Conservation (phyloP, 2,329 filamentous ascomycete species). For the Amesomyces nigricolor region DNA sequence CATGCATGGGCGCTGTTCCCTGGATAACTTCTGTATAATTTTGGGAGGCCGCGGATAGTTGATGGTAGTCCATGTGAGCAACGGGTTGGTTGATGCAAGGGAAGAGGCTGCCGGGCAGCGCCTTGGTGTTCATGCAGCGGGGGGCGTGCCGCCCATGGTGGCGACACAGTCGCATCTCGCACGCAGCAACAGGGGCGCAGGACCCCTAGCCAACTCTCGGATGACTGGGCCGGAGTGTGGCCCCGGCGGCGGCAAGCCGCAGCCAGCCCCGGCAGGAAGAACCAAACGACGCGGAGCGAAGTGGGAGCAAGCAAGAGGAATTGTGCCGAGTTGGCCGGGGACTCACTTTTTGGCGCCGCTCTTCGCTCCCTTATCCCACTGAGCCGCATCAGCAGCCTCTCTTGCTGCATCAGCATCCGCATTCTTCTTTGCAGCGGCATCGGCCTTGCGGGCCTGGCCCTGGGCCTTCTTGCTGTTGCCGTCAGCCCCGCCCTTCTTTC, state of each 20-base stretch:
- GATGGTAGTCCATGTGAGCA: background rate
- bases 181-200: background rate
- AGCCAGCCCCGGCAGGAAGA: background rate
- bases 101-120: background rate
- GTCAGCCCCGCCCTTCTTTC: constrained; percentile 69
- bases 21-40: background rate
- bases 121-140: constrained; percentile 5
- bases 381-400: constrained; percentile 60
- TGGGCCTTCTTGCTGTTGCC: constrained; percentile 77
- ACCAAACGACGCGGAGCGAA: background rate
- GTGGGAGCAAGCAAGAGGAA: background rate
- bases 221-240: background rate
- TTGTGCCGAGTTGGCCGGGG: background rate
- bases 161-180: constrained; percentile 1
- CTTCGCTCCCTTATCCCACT: constrained; percentile 87
- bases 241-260: constrained; percentile 7
- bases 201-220: background rate
- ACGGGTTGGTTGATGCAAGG: background rate
- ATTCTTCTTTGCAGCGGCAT: constrained; percentile 74
- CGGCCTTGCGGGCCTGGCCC: constrained; percentile 89
- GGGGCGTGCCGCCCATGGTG: background rate
- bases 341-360: constrained; percentile 79
- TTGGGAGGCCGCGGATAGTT: background rate
- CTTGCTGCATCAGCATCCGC: constrained; percentile 63
- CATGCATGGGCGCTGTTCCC: constrained; percentile 4